A percentile compares a stretch with the other conserved stretches of the same genome.
These are phyloP conservation scores for Leccinum subspadiceum DNA, from an alignment of 1,284 basidiomycete species.

Conservation along the genomic window DNA sequence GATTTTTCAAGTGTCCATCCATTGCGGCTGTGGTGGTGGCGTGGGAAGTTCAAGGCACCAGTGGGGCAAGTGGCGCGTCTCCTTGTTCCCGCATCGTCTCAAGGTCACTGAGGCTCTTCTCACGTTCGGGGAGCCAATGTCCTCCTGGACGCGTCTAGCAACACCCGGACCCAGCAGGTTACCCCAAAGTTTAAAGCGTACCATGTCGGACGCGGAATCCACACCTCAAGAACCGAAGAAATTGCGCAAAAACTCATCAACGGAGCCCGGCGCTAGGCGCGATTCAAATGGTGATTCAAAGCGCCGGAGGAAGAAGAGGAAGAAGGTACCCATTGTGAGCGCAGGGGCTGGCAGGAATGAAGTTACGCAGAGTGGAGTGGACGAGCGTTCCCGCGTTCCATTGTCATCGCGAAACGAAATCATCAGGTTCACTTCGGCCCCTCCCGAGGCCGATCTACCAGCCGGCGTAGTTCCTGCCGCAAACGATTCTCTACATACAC, in stretches of 20 bases:
- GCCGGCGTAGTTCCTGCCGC: neutral
- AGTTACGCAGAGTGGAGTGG: slow-evolving; percentile 3
- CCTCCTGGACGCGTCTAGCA: slow-evolving; percentile 23
- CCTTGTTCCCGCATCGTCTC: neutral
- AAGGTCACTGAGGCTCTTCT: neutral
- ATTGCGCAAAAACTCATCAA: slow-evolving; percentile 20
- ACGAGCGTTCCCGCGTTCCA: slow-evolving; percentile 20
- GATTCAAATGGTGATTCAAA: slow-evolving; percentile 41
- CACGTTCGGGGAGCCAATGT: slow-evolving; percentile 14
- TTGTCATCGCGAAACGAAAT: slow-evolving; percentile 27
- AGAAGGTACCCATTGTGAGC: slow-evolving; percentile 38
- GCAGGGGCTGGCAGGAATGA: slow-evolving; percentile 14
- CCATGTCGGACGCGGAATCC: slow-evolving; percentile 26
- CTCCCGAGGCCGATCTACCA: slow-evolving; percentile 14
- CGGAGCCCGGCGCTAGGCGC: slow-evolving; percentile 26
- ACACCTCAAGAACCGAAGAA: slow-evolving; percentile 21
- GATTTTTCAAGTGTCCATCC: too few relatives aligned
- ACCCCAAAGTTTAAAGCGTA: slow-evolving; percentile 15
- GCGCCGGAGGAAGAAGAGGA: slow-evolving; percentile 41
- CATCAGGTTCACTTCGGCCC: slow-evolving; percentile 24
- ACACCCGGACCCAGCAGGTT: slow-evolving; percentile 17
- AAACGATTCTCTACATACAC: neutral
- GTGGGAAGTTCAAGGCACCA: slow-evolving; percentile 21
- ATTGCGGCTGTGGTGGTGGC: slow-evolving; percentile 15
- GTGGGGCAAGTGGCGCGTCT: neutral